Percentiles rank a stretch among this genome's conserved stretches.
phyloP scores from a whole-genome alignment of 176 grass and related monocot genomes.

The Oryza rufipogon region DNA sequence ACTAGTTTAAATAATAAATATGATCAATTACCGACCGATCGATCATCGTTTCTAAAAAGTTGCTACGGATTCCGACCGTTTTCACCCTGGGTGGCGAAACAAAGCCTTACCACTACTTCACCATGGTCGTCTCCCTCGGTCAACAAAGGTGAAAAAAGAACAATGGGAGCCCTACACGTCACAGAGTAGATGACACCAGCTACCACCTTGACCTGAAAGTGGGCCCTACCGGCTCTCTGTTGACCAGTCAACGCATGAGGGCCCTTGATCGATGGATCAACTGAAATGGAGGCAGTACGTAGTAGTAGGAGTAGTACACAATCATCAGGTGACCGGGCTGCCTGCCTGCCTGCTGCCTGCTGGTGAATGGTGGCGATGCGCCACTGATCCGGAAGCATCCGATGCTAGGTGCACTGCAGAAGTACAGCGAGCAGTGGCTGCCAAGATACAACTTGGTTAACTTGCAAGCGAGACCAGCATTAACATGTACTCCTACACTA shows the following conservation, averaged over 20 bases:
- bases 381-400: slow-evolving; percentile 44
- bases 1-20: no score
- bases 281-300: not conserved
- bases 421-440: not conserved
- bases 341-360: not conserved
- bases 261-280: not conserved
- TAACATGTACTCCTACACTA: not conserved
- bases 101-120: not conserved
- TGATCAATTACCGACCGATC: no score
- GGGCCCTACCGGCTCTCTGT: not conserved
- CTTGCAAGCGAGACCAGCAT: slow-evolving; percentile 35
- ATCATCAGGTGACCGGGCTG: not conserved
- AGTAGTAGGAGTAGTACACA: not conserved
- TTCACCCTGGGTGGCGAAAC: not conserved
- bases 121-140: slow-evolving; percentile 23
- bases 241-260: slow-evolving; percentile 12
- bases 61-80: no score
- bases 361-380: slow-evolving; percentile 16
- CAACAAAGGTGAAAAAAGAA: slow-evolving; percentile 54
- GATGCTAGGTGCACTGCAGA: slow-evolving; percentile 27
- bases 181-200: slow-evolving; percentile 39
- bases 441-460: slow-evolving; percentile 11
- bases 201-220: slow-evolving; percentile 7
- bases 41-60: no score
- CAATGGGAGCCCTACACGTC: slow-evolving; percentile 4